Conservation (phyloP, 768 basidiomycete species). For the Daedaleopsis nitida region DNA sequence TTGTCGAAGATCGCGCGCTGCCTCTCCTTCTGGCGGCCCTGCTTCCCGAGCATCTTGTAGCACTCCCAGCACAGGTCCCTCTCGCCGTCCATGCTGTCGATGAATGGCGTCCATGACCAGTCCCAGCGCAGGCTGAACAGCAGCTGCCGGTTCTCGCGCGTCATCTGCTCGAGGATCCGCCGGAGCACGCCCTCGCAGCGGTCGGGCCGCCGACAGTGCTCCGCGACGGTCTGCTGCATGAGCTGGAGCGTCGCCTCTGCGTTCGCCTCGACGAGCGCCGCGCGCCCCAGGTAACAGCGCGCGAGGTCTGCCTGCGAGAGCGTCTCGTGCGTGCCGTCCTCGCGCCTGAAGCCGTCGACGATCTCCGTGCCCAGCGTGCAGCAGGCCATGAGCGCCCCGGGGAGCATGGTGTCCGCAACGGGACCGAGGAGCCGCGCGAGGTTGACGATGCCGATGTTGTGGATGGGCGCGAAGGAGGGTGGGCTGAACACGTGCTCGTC, state of each 20-base stretch:
- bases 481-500: not conserved
- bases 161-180: not conserved
- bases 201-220: not conserved
- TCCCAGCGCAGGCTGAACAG: not conserved
- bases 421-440: not conserved
- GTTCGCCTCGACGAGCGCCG: not conserved
- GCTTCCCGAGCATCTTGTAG: not conserved
- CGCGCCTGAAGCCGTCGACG: not conserved
- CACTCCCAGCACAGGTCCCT: not conserved
- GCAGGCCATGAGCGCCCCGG: not conserved
- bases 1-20: not conserved
- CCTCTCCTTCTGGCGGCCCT: not conserved
- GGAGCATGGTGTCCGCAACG: not conserved
- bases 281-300: not conserved
- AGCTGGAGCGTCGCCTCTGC: not conserved
- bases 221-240: not conserved
- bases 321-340: constrained; percentile 1
- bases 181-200: not conserved
- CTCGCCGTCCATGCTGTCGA: not conserved
- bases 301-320: not conserved
- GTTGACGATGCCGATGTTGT: not conserved
- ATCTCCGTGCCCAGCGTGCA: not conserved
- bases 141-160: not conserved
- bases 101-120: not conserved
- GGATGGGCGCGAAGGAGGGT: not conserved